Base-by-base conservation (phyloP, 164 flowering plant species). In the Aristolochia californica region DNA sequence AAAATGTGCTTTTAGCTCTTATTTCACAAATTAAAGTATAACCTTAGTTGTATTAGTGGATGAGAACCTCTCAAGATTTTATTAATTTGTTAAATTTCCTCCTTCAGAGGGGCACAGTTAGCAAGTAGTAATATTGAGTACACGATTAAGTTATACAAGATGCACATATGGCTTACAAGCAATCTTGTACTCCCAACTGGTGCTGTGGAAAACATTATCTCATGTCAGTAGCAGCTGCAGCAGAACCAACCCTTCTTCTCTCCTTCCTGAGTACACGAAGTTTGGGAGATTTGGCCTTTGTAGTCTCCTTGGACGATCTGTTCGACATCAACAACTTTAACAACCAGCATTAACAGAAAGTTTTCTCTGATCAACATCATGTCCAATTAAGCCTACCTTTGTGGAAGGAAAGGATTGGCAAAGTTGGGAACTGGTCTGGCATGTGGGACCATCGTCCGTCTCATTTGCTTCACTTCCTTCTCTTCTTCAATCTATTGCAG, bases 391-490 rank as follows among this genome's bases (percentile, higher is more conserved):
- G 28, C 72, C 20, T 76, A 91, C 99, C 76, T 93, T 43, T 77
- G 87, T 15, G 99, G 96, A 48, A 66, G 70, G 73, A 94, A 94
- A 45, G 97, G 96, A 68, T 81, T 71, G 17, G 63, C 72, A 59
- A 90, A 94, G 9, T 78, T 83, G 1, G 99, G 99, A 22, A 90
- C 63, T 11, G 99, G 95, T 58, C 89, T 80, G 43, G 99, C 99
- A 74, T 83, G 96, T 14, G 93, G 96, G 57, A 90, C 91, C 88
- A 94, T 60, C 45, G 93, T 90, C 62, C 88, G 77, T 63, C 97
- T 77, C 74, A 94, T 12, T 43, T 94, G 99, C 61, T 94, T 94
- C 71, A 86, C 48, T 22, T 93, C 93, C 69, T 88, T 94, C 74
- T 90, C 97, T 62, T 94, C 99, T 71, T 94, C 97, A 74, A 87